phyloP scores from a whole-genome alignment of 768 basidiomycete genomes.

The Suillus discolor region DNA sequence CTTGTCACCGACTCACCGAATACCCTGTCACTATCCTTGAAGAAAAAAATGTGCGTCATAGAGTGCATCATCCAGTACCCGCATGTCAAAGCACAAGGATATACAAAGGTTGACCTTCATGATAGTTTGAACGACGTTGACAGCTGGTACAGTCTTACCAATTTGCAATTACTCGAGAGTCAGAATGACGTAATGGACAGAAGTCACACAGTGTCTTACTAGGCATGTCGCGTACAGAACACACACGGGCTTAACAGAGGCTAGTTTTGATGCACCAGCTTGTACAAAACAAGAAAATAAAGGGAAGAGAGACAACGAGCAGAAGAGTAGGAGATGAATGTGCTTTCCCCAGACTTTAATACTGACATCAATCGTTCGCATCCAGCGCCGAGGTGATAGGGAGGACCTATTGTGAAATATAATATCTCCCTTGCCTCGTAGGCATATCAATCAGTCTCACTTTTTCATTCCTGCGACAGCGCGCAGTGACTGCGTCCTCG shows the following conservation, averaged over 20 bases:
- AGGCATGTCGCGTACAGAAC: constrained; percentile 37
- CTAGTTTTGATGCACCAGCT: constrained; percentile 89
- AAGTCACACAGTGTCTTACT: not conserved
- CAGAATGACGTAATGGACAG: constrained; percentile 46
- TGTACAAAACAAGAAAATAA: constrained; percentile 54
- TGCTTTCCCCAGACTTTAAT: not conserved
- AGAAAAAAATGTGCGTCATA: constrained; percentile 57
- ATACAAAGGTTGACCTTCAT: constrained; percentile 68
- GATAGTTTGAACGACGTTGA: not conserved
- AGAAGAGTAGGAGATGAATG: constrained; percentile 72
- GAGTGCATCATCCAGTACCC: constrained; percentile 89
- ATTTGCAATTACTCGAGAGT: constrained; percentile 60
- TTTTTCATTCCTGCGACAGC: constrained; percentile 41
- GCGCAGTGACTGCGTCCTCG: constrained; percentile 67
- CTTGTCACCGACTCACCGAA: constrained; percentile 73
- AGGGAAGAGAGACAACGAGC: constrained; percentile 73
- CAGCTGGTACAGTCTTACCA: constrained; percentile 54
- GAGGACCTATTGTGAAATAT: constrained; percentile 97
- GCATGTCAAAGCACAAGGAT: constrained; percentile 58
- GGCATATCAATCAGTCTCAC: not conserved
- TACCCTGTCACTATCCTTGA: constrained; percentile 58
- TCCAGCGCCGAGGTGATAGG: constrained; percentile 71
- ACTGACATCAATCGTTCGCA: constrained; percentile 64
- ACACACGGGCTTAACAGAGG: constrained; percentile 83
- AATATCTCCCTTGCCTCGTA: constrained; percentile 36